phyloP scores from a whole-genome alignment of 2,329 filamentous ascomycete species.

The Diaporthe amygdali region DNA sequence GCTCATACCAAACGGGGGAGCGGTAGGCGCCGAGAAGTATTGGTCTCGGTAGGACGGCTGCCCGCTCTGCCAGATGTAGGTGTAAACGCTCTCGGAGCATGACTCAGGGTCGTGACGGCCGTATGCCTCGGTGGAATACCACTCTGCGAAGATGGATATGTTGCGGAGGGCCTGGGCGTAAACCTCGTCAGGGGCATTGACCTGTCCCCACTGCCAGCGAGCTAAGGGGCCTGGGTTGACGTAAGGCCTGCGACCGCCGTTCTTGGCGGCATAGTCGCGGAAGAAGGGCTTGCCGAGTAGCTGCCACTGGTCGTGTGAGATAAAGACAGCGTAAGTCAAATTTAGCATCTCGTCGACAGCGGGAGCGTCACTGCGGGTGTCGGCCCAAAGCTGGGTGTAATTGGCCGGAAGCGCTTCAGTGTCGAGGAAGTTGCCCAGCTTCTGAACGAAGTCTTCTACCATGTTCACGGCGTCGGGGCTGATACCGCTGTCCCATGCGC shows the following conservation, averaged over 20 bases:
- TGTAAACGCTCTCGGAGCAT: slow-evolving; percentile 24
- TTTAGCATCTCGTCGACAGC: slow-evolving; percentile 34
- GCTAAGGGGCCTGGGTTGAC: slow-evolving; percentile 5
- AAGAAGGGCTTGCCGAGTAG: slow-evolving; percentile 46
- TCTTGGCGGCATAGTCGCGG: slow-evolving; percentile 41
- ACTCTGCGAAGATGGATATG: slow-evolving; percentile 20
- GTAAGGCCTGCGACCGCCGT: neutral
- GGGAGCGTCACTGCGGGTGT: slow-evolving; percentile 20
- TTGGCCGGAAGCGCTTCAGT: slow-evolving; percentile 28
- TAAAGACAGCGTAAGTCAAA: slow-evolving; percentile 41
- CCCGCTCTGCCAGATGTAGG: slow-evolving; percentile 16
- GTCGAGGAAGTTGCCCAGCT: slow-evolving; percentile 34
- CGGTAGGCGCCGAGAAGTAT: neutral
- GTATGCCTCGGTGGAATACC: slow-evolving; percentile 25
- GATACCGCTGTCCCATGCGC: slow-evolving; percentile 2
- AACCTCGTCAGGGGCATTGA: slow-evolving; percentile 19
- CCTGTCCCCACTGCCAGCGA: slow-evolving; percentile 5
- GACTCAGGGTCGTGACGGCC: slow-evolving; percentile 22
- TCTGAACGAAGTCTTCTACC: slow-evolving; percentile 32
- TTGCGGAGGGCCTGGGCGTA: slow-evolving; percentile 18
- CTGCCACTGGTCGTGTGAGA: slow-evolving; percentile 42
- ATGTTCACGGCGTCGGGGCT: slow-evolving; percentile 30
- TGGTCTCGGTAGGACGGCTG: slow-evolving; percentile 21
- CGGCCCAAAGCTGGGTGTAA: slow-evolving; percentile 33
- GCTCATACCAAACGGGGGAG: slow-evolving; percentile 8